Base-by-base conservation (phyloP, 2,329 filamentous ascomycete genomes). In the Helotiales sp. region DNA sequence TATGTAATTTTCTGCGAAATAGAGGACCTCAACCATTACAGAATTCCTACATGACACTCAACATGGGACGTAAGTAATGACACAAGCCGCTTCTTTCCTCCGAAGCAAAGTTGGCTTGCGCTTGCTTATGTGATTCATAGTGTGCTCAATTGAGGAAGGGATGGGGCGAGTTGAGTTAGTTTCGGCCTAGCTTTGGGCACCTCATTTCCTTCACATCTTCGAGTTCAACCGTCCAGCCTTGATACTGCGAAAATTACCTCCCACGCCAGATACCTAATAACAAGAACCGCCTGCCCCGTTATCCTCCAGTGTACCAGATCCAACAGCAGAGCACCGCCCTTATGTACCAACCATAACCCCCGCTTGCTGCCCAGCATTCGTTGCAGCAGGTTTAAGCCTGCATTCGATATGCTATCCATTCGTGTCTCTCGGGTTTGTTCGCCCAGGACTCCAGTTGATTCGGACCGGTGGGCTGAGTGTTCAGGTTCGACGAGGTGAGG, bases 401-500 rank as follows among this genome's bases (percentile, higher is more conserved):
- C 59, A 61, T 61, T 11, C 45, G 43, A 61, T 61, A 61, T 17
- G 43, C 59, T 26, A 61, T 49, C 59, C 43, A 50, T n/a, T 61
- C 59, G 3, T 61, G 43, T 17, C 59, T 61, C 11, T 49, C 59
- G 2, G 26, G 59, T 10, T 2, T 32, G 11, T 61, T 50, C 26
- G 11, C 17, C 59, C 59, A 50, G 11, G 17, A 24, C 26, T 61
- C 45, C 5, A 61, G 59, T n/a, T 61, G 59, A n/a, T 20, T 50
- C 1, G 28, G 59, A 15, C n/a, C 30, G 17, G 7, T 34, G 7
- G 43, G 24, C 20, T 26, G 28, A 2, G 43, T 50, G 26, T 13
- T 34, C 3, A 37, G 2, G 11, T 32, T 43, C 3, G 11, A 26
- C 6, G 6, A 1, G 3, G 26, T 61, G 59, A 50, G 32, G 15